Evolutionary conservation across 768 basidiomycete species (phyloP).

Genomic region (Lactarius deliciosus): DNA sequence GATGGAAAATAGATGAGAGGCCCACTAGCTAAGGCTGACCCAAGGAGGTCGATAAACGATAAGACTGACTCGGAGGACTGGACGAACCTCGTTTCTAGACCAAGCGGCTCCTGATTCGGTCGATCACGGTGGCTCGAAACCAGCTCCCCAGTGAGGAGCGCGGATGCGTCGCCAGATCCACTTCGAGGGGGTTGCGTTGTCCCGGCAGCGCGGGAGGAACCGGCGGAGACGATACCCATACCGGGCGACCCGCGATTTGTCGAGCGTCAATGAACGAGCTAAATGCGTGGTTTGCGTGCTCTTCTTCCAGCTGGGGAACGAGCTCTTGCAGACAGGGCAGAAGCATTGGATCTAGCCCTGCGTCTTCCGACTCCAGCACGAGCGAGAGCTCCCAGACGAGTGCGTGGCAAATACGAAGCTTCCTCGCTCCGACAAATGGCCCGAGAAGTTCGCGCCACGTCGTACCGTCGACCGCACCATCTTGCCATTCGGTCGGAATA

Average conservation of each 20-base stretch:
- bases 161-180: no score
- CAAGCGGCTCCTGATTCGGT: no score
- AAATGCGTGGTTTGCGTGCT: neutral
- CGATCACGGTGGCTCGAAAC: no score
- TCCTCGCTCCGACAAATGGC: neutral
- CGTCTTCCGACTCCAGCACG: neutral
- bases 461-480: neutral
- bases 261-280: neutral
- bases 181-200: no score
- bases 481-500: neutral
- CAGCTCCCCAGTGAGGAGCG: no score
- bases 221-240: neutral
- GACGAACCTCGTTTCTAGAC: no score
- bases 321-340: neutral
- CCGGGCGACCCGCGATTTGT: neutral
- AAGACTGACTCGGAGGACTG: no score
- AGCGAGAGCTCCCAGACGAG: neutral
- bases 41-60: no score
- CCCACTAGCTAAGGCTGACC: no score
- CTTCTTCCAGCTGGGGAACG: neutral
- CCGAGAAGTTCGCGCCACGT: neutral
- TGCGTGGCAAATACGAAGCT: neutral
- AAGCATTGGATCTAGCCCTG: neutral
- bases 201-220: no score
- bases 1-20: no score